These are phyloP conservation scores for Maudiozyma barnettii DNA, from an alignment of 805 yeast species.

Conservation along the genomic window DNA sequence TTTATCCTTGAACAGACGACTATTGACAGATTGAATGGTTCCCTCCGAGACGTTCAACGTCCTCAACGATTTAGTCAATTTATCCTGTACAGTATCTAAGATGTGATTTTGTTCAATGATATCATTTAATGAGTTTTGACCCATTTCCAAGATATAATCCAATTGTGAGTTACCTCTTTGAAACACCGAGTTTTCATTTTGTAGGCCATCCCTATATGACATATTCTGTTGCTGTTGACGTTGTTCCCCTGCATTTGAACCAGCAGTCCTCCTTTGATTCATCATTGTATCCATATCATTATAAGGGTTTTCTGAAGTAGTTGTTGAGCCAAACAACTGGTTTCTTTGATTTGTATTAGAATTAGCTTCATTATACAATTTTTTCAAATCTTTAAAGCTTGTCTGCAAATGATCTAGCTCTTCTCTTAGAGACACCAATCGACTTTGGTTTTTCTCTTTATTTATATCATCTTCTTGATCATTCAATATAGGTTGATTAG, in stretches of 20 bases:
- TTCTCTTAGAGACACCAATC: slow-evolving; percentile 48
- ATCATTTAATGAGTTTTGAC: slow-evolving; percentile 75
- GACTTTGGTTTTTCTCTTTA: slow-evolving; percentile 42
- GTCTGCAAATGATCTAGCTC: slow-evolving; percentile 27
- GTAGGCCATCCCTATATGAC: slow-evolving; percentile 49
- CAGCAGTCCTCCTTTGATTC: slow-evolving; percentile 21
- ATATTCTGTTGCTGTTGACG: background rate
- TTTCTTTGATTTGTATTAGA: slow-evolving; percentile 4
- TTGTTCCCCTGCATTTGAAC: slow-evolving; percentile 1
- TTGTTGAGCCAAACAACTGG: slow-evolving; percentile 14
- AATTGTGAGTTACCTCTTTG: slow-evolving; percentile 68
- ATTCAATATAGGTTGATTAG: slow-evolving; percentile 42
- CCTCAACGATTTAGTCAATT: slow-evolving; percentile 56
- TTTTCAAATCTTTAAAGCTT: slow-evolving; percentile 30
- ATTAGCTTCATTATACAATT: slow-evolving; percentile 16
- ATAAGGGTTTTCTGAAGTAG: slow-evolving; percentile 15
- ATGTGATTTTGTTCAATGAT: slow-evolving; percentile 75
- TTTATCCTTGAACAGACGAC: slow-evolving; percentile 77
- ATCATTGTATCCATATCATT: slow-evolving; percentile 17
- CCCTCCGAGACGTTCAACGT: slow-evolving; percentile 82
- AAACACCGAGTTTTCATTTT: slow-evolving; percentile 56
- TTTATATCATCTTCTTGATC: slow-evolving; percentile 9
- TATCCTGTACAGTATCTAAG: slow-evolving; percentile 48
- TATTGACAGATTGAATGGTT: slow-evolving; percentile 71
- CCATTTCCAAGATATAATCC: slow-evolving; percentile 87